A percentile compares a stretch with the other conserved stretches of the same genome.
phyloP scores from a whole-genome alignment of 2,329 filamentous ascomycete species.

The Amauroascus niger region DNA sequence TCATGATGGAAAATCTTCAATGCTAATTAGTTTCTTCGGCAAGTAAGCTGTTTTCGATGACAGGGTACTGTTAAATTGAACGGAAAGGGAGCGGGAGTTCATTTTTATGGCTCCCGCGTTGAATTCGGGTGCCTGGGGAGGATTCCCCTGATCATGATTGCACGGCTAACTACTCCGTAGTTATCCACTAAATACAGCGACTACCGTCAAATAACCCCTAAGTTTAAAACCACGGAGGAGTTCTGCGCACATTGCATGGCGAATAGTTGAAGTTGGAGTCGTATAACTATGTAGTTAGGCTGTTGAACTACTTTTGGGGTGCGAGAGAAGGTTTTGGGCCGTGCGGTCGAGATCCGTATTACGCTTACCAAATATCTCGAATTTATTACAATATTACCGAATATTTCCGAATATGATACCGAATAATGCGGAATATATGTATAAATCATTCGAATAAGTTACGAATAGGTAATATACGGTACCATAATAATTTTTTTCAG shows the following conservation, averaged over 20 bases:
- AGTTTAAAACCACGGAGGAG: no score
- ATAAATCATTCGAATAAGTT: no score
- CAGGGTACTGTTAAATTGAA: not conserved
- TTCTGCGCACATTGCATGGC: not conserved
- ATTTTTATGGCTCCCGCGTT: not conserved
- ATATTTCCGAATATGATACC: no score
- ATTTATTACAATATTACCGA: no score
- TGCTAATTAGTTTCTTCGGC: not conserved
- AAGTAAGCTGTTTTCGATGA: not conserved
- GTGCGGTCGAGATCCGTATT: no score
- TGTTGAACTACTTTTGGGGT: no score
- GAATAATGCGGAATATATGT: no score
- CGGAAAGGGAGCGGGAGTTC: not conserved
- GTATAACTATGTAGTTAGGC: no score
- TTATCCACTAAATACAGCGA: not conserved
- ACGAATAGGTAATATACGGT: no score
- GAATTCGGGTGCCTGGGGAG: slow-evolving; percentile 1
- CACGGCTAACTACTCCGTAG: not conserved
- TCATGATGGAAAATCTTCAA: slow-evolving; percentile 24
- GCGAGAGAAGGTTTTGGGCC: no score
- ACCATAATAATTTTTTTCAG: no score
- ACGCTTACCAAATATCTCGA: no score
- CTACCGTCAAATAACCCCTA: not conserved
- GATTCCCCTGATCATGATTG: not conserved
- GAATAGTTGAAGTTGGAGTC: not conserved